phyloP scores from a whole-genome alignment of 108 stramenopile genomes.

The Skeletonema potamos region DNA sequence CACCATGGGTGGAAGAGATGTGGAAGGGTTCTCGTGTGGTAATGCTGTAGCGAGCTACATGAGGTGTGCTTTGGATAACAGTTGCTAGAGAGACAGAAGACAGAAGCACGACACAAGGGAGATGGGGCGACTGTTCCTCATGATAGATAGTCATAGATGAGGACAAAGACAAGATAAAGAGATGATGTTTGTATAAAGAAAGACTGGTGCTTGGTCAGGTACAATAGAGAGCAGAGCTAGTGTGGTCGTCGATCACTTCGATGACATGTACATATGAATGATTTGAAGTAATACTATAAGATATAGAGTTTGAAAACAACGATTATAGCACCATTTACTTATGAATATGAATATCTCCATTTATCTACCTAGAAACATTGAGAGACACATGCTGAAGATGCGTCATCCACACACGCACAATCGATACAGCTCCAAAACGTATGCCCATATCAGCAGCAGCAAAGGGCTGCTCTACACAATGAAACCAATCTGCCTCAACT shows the following conservation, averaged over 20 bases:
- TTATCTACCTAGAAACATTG: neutral
- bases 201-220: neutral
- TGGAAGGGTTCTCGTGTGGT: conserved; percentile 21
- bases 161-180: neutral
- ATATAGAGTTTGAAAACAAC: neutral
- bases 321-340: neutral
- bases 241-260: neutral
- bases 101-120: neutral
- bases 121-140: neutral
- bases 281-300: neutral
- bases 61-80: conserved; percentile 13
- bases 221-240: neutral
- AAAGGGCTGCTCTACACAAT: neutral
- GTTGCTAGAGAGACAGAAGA: neutral
- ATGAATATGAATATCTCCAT: neutral
- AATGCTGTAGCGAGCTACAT: conserved; percentile 19
- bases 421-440: neutral
- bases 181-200: neutral
- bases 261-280: neutral
- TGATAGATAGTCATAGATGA: neutral
- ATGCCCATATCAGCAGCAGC: neutral
- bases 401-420: neutral
- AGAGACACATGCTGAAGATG: neutral
- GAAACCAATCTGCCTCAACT: conserved; percentile 26
- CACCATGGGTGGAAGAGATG: conserved; percentile 1